Evolutionary conservation across 2,329 filamentous ascomycete genomes (phyloP).

Genomic region (Lasiodiplodia citricola): DNA sequence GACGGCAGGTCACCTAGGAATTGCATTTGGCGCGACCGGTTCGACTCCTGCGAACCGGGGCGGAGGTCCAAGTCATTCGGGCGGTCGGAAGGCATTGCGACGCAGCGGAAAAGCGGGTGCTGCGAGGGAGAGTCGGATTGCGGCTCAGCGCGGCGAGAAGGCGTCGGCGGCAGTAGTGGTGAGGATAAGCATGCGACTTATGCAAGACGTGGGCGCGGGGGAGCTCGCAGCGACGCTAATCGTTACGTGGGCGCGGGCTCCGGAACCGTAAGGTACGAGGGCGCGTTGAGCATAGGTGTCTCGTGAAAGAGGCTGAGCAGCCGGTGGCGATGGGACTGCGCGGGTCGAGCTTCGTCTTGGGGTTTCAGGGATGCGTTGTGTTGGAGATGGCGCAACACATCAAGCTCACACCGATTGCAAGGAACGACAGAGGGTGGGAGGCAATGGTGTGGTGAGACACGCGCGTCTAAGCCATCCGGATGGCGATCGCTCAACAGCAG

Average conservation of each 20-base stretch:
- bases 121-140: slow-evolving; percentile 29
- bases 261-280: slow-evolving; percentile 10
- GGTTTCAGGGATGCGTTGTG: slow-evolving; percentile 24
- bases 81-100: slow-evolving; percentile 31
- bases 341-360: slow-evolving; percentile 25
- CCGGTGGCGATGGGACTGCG: slow-evolving; percentile 26
- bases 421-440: slow-evolving; percentile 20
- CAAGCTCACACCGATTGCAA: slow-evolving; percentile 25
- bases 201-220: slow-evolving; percentile 12
- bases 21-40: slow-evolving; percentile 34
- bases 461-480: slow-evolving; percentile 21
- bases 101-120: neutral
- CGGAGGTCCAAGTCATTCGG: slow-evolving; percentile 42
- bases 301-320: slow-evolving; percentile 24
- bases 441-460: slow-evolving; percentile 25
- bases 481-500: slow-evolving; percentile 19
- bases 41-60: slow-evolving; percentile 29
- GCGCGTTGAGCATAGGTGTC: slow-evolving; percentile 26
- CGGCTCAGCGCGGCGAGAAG: slow-evolving; percentile 19
- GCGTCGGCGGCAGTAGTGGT: slow-evolving; percentile 27
- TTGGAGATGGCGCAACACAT: slow-evolving; percentile 22
- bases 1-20: slow-evolving; percentile 51
- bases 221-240: neutral
- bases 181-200: slow-evolving; percentile 18
- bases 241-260: slow-evolving; percentile 24